Base-by-base conservation (phyloP, 2,329 filamentous ascomycete species). In the Magnaporthiopsis incrustans region DNA sequence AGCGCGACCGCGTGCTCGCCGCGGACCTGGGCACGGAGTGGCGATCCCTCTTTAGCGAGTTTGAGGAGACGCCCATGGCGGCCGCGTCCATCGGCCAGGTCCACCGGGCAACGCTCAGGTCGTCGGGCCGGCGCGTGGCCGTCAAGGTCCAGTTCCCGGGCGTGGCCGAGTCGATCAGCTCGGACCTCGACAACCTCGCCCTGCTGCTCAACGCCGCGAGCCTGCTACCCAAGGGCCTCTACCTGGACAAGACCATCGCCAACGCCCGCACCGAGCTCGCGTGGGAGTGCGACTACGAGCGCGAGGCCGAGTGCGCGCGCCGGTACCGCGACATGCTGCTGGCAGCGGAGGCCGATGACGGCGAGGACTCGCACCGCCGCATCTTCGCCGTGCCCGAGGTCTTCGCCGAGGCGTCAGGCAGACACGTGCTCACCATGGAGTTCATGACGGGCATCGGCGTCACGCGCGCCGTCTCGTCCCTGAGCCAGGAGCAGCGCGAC, bases 131-230 rank as follows among this genome's bases (percentile, higher is more conserved):
- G 68, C 81, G 82, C 58, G 95, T 99, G 0, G 95, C 95, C 4
- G 93, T 99, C 71, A 99, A 99, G 76, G 89, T 99, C 12, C 95
- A 99, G 75, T 99, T 99, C 70, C 95, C 95, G 0, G 96, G 96
- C 18, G 95, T 99, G 1, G 91, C 94, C 25, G 89, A 91, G 74
- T 98, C 93, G 4, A 99, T 99, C 74, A 92, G 97, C 75, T 97
- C 94, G 0, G 95, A 99, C 71, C 83, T 99, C 1, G 96, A 92
- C 76, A 99, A 99, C 71, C 83, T 99, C 38, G 91, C 90, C 11
- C 84, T 99, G 64, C 87, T 99, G 1, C 85, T 99, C 15, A 95
- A 91, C 7, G 95, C 95, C 32, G 96, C 93, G 6, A 88, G 91
- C 65, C 85, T 99, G 32, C 82, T 99, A 0, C 96, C 95, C 0